phyloP scores from a whole-genome alignment of 1,284 basidiomycete genomes.

The Papiliotrema flavescens region DNA sequence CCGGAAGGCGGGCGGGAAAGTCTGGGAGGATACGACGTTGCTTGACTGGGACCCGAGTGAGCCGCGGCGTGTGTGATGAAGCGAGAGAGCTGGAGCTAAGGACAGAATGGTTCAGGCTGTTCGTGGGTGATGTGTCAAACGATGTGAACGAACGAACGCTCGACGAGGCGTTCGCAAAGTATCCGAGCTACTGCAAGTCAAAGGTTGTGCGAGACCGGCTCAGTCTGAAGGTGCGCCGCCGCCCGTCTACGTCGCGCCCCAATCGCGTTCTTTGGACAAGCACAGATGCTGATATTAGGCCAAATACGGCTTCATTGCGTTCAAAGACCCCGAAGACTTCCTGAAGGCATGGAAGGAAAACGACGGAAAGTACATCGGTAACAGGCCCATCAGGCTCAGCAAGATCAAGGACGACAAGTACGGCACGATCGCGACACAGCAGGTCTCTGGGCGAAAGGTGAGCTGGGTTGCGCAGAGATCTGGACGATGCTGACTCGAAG shows the following conservation, averaged over 20 bases:
- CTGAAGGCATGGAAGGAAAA: constrained; percentile 99
- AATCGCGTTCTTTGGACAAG: background rate
- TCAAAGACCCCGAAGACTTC: constrained; percentile 98
- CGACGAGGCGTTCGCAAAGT: constrained; percentile 87
- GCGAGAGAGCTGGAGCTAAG: background rate
- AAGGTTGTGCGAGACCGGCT: constrained; percentile 89
- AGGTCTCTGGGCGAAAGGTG: constrained; percentile 52
- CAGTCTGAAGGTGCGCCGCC: constrained; percentile 68
- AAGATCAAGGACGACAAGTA: constrained; percentile 88
- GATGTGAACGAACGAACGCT: constrained; percentile 95
- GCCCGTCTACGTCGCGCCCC: background rate
- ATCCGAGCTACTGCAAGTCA: constrained; percentile 87
- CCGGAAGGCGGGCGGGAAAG: constrained; percentile 88
- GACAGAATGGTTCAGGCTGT: constrained; percentile 92
- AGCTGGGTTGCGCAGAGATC: constrained; percentile 6
- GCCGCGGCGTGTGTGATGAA: constrained; percentile 38
- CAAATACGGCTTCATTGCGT: constrained; percentile 95
- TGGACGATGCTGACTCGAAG: constrained; percentile 10
- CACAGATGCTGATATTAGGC: constrained; percentile 58
- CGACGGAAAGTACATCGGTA: constrained; percentile 98
- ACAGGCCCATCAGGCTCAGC: constrained; percentile 82
- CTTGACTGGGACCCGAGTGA: constrained; percentile 96
- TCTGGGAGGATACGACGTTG: constrained; percentile 97
- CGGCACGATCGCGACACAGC: constrained; percentile 76
- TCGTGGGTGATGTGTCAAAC: constrained; percentile 96